These are phyloP conservation scores for Brassica nigra DNA, from an alignment of 345 rosid genomes.

Conservation along the genomic window DNA sequence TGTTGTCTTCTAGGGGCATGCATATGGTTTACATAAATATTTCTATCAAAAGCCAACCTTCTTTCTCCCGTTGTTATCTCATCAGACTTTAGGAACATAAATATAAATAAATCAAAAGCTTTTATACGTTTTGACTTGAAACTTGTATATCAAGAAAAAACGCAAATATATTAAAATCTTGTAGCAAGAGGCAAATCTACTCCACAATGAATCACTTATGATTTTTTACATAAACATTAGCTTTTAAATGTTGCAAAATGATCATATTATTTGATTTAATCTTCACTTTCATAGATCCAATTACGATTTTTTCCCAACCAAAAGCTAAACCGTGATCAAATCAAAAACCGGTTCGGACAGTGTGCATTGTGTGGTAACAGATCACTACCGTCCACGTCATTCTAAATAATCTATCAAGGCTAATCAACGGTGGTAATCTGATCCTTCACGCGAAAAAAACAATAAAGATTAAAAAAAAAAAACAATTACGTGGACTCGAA, in stretches of 20 bases:
- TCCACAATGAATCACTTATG: too few species aligned
- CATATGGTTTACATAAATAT: slow-evolving; percentile 1
- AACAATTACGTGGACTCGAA: slow-evolving; percentile 1
- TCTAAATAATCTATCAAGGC: neutral
- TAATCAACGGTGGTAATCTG: slow-evolving; percentile 21
- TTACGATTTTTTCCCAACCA: neutral
- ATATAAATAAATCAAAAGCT: neutral
- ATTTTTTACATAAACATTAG: neutral
- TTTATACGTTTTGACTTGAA: neutral
- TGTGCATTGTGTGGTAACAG: neutral
- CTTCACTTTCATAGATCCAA: neutral
- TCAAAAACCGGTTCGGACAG: neutral
- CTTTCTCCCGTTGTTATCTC: slow-evolving; percentile 1
- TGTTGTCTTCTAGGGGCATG: slow-evolving; percentile 24
- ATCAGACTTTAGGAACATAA: neutral
- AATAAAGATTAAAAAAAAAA: neutral
- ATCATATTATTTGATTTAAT: neutral
- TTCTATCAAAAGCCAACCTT: neutral
- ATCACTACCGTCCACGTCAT: slow-evolving; percentile 8
- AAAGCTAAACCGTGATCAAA: slow-evolving; percentile 9
- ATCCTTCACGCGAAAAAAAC: neutral
- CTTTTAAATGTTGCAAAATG: neutral
- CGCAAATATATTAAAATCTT: neutral
- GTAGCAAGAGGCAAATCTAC: neutral
- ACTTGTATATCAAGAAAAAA: neutral